These are phyloP conservation scores for Tylopilus rubrobrunneus DNA, from an alignment of 768 basidiomycete genomes.

Conservation along the genomic window DNA sequence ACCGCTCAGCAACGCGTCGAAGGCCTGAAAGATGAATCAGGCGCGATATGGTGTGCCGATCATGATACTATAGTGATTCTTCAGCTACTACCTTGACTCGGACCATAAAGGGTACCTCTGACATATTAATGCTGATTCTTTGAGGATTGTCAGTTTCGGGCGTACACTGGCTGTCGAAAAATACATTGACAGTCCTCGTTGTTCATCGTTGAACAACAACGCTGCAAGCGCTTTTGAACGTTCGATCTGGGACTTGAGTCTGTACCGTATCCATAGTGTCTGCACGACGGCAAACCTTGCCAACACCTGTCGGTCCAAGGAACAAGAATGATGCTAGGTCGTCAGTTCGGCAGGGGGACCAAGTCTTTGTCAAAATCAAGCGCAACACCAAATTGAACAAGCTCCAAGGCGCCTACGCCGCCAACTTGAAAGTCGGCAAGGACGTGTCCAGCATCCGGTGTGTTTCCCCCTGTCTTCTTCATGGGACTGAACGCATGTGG, in stretches of 20 bases:
- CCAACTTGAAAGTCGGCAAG: conserved; percentile 80
- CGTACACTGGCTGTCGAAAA: neutral
- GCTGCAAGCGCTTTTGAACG: conserved; percentile 83
- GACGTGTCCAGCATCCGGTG: conserved; percentile 44
- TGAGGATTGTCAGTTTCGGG: neutral
- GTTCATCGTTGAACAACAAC: conserved; percentile 89
- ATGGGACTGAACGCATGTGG: too few relatives aligned
- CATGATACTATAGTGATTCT: conserved; percentile 61
- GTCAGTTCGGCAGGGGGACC: conserved; percentile 72
- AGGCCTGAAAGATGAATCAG: conserved; percentile 49
- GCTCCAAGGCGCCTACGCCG: conserved; percentile 88
- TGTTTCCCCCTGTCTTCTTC: too few relatives aligned
- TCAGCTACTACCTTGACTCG: neutral
- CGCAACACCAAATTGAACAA: conserved; percentile 88
- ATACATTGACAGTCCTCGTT: conserved; percentile 65
- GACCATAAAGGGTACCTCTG: conserved; percentile 44
- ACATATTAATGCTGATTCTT: conserved; percentile 92
- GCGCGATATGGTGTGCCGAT: conserved; percentile 86
- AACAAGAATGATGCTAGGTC: conserved; percentile 90
- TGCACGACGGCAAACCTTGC: conserved; percentile 48
- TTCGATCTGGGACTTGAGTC: conserved; percentile 52
- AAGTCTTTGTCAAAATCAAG: conserved; percentile 98
- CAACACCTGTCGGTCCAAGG: conserved; percentile 84
- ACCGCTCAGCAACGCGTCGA: neutral
- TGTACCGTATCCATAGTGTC: neutral